Conservation (phyloP, 805 yeast genomes). For the Candida tallmaniae region DNA sequence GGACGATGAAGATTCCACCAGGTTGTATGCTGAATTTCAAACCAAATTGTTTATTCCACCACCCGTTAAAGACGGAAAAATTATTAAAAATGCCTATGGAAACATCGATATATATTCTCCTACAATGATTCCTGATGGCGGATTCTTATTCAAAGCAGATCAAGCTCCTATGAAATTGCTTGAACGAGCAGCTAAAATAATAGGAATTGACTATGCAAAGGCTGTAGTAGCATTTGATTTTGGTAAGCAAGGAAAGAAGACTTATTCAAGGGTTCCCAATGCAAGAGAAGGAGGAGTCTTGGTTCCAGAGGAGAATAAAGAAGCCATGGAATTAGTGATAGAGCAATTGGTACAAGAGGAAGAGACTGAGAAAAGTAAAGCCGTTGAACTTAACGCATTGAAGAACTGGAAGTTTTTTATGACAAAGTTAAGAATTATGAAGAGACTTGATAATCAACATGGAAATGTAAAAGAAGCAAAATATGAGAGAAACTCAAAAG, state of each 20-base stretch:
- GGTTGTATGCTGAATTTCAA: slow-evolving; percentile 74
- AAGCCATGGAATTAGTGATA: slow-evolving; percentile 53
- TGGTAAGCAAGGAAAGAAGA: slow-evolving; percentile 28
- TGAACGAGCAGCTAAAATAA: slow-evolving; percentile 63
- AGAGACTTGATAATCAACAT: slow-evolving; percentile 44
- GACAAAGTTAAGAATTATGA: slow-evolving; percentile 44
- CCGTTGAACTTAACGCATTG: slow-evolving; percentile 46
- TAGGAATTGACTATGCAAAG: slow-evolving; percentile 75
- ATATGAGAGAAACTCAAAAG: slow-evolving; percentile 1
- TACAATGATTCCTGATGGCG: slow-evolving; percentile 82
- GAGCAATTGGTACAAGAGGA: slow-evolving; percentile 48
- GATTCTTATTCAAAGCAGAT: slow-evolving; percentile 44
- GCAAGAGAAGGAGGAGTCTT: slow-evolving; percentile 75
- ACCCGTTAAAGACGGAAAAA: slow-evolving; percentile 57
- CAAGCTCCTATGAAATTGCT: slow-evolving; percentile 42
- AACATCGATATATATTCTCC: slow-evolving; percentile 77
- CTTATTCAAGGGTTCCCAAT: slow-evolving; percentile 38
- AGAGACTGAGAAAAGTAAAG: slow-evolving; percentile 37
- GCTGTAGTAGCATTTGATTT: slow-evolving; percentile 89
- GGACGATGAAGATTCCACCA: slow-evolving; percentile 49
- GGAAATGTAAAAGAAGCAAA: slow-evolving; percentile 30
- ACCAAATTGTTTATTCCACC: slow-evolving; percentile 70
- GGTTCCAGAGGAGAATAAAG: slow-evolving; percentile 56
- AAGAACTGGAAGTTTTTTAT: slow-evolving; percentile 51
- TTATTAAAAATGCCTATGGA: slow-evolving; percentile 75